Conservation (phyloP, 129 eudicot genomes). For the Ambrosia artemisiifolia region DNA sequence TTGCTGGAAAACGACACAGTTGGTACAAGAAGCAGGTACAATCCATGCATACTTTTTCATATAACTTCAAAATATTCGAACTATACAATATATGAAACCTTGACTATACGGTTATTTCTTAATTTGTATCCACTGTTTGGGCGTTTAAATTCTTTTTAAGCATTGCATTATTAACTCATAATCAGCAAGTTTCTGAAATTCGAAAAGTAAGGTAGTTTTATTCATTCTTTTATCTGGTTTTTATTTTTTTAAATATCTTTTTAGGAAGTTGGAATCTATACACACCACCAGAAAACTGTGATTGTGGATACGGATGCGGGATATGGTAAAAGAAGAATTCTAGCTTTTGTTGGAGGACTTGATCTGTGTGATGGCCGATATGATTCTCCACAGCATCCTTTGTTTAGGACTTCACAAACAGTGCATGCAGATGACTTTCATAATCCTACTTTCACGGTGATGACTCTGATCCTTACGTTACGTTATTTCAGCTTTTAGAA, state of each 20-base stretch:
- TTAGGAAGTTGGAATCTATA: constrained; percentile 87
- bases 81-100: not conserved
- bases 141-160: not conserved
- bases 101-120: not conserved
- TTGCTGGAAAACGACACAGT: constrained; percentile 86
- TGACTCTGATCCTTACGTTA: constrained; percentile 14
- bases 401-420: constrained; percentile 67
- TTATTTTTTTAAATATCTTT: not conserved
- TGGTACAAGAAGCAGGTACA: constrained; percentile 78
- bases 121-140: not conserved
- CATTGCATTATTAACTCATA: not conserved
- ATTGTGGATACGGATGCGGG: constrained; percentile 96
- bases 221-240: not conserved
- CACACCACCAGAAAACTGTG: constrained; percentile 97
- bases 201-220: not conserved
- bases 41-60: not conserved
- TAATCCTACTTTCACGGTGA: constrained; percentile 83
- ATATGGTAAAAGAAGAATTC: constrained; percentile 63
- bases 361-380: constrained; percentile 93
- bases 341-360: constrained; percentile 88
- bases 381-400: constrained; percentile 80
- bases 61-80: not conserved
- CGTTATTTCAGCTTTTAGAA: constrained; percentile 37
- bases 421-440: constrained; percentile 84
- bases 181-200: not conserved